Conservation (phyloP, 208 protist species). For the Trypanosoma congolense region DNA sequence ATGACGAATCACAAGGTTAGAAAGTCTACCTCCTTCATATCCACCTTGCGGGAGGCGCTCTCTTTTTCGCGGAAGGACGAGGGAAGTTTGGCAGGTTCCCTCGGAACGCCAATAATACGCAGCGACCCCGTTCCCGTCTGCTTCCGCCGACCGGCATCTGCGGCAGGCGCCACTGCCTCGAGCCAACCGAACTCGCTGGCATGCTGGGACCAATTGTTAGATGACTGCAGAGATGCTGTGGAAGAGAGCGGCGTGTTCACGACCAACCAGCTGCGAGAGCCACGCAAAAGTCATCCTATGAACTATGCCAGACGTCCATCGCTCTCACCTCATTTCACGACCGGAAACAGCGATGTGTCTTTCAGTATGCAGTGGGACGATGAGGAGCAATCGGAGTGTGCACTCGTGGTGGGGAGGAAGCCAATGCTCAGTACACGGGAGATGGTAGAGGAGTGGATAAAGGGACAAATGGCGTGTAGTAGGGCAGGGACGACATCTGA, state of each 20-base stretch:
- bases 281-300: not conserved
- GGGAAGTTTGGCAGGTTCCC: not conserved
- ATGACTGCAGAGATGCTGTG: not conserved
- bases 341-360: too few species aligned
- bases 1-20: not conserved
- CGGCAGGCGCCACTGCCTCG: too few species aligned
- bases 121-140: constrained; percentile 15
- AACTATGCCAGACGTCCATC: not conserved
- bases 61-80: not conserved
- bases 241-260: not conserved
- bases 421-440: not conserved
- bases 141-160: constrained; percentile 3
- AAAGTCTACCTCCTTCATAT: constrained; percentile 9
- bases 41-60: constrained; percentile 5
- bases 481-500: too few species aligned
- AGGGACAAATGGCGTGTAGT: not conserved
- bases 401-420: not conserved
- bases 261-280: not conserved
- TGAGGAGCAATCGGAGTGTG: not conserved
- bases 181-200: not conserved
- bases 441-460: constrained; percentile 1
- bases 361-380: not conserved
- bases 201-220: not conserved
- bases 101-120: constrained; percentile 6
- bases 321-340: not conserved